A percentile compares a stretch with the other conserved stretches of the same genome.
Evolutionary conservation across 805 yeast genomes (phyloP).

Genomic region (Candida andamanensis): DNA sequence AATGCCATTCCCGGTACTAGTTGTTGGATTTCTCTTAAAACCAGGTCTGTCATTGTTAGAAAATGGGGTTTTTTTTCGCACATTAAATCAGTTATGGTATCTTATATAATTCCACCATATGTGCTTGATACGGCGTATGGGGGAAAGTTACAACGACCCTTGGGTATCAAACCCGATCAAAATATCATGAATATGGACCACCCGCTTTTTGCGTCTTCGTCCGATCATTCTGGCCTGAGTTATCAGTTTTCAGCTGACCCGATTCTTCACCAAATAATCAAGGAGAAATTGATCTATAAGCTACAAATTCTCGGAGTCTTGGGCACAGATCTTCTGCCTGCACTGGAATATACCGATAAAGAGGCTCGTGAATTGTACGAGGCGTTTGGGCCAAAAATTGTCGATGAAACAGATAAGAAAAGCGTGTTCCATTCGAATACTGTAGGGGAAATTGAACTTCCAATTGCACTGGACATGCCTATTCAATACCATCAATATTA

Average conservation of each 20-base stretch:
- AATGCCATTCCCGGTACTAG: constrained; percentile 48
- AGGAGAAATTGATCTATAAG: constrained; percentile 29
- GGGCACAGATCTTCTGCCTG: constrained; percentile 28
- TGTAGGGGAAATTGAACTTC: too few relatives aligned
- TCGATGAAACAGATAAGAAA: too few relatives aligned
- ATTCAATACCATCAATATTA: too few relatives aligned
- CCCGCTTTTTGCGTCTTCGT: constrained; percentile 1
- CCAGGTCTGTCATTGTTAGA: constrained; percentile 47
- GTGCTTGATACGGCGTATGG: constrained; percentile 35
- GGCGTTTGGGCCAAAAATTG: too few relatives aligned
- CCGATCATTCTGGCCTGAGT: constrained; percentile 12
- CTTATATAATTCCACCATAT: constrained; percentile 39
- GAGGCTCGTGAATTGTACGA: constrained; percentile 27
- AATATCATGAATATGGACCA: too few relatives aligned
- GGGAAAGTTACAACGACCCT: constrained; percentile 15
- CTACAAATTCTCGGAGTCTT: constrained; percentile 31
- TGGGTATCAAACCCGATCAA: too few relatives aligned
- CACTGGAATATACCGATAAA: constrained; percentile 17
- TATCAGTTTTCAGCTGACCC: constrained; percentile 26
- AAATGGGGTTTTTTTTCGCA: background rate
- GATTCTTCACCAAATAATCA: constrained; percentile 25
- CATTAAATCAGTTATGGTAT: background rate
- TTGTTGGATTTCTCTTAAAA: constrained; percentile 39
- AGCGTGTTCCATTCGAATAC: too few relatives aligned
- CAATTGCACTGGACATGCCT: too few relatives aligned